These are phyloP conservation scores for Dendrobium huoshanense DNA, from an alignment of 106 monocot genomes.

Conservation along the genomic window DNA sequence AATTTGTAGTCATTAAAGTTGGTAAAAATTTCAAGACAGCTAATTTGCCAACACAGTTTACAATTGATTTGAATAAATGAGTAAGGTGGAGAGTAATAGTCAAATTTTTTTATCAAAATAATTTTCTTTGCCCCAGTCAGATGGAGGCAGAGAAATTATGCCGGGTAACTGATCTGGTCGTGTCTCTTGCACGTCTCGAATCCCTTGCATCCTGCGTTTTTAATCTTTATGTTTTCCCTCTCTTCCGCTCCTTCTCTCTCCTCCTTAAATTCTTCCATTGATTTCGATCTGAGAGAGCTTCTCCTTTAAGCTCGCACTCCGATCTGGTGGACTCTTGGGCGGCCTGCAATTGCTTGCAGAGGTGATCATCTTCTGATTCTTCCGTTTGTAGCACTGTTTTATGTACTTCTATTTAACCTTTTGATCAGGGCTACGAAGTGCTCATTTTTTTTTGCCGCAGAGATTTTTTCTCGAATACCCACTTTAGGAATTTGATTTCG, in stretches of 20 bases:
- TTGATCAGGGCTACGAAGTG: neutral
- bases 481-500: neutral
- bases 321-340: neutral
- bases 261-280: neutral
- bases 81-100: no score
- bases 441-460: neutral
- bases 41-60: no score
- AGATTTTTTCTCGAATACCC: neutral
- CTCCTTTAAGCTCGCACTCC: conserved; percentile 5
- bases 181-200: conserved; percentile 3
- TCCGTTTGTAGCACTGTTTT: neutral
- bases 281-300: neutral
- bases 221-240: neutral
- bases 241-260: neutral
- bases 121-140: no score
- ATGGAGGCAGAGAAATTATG: neutral
- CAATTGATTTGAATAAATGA: no score
- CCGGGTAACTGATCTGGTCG: neutral
- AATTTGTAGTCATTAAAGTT: no score
- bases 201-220: neutral
- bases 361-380: neutral
- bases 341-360: neutral
- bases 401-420: neutral
- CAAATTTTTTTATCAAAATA: no score
- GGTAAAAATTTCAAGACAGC: no score